phyloP scores from a whole-genome alignment of 345 rosid genomes.

The Lepidium africanum region DNA sequence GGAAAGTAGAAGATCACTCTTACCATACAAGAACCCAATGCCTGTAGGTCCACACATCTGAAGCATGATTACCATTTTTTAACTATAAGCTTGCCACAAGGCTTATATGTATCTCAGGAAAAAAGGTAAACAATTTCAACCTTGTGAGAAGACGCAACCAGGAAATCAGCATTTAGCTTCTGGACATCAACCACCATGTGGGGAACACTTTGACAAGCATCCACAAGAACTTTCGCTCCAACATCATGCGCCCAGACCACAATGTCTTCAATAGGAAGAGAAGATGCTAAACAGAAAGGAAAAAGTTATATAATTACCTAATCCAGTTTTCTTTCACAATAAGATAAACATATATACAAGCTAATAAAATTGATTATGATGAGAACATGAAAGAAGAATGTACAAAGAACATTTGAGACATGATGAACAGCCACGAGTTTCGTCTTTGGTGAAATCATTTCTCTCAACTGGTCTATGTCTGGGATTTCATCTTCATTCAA shows the following conservation, averaged over 20 bases:
- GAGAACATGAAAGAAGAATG: conserved; percentile 2
- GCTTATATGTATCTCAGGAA: conserved; percentile 2
- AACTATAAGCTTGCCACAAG: conserved; percentile 37
- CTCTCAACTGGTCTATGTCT: conserved; percentile 43
- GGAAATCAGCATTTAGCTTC: conserved; percentile 74
- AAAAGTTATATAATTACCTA: not conserved
- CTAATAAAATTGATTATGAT: not conserved
- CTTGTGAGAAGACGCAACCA: conserved; percentile 98
- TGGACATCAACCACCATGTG: conserved; percentile 89
- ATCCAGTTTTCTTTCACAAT: not conserved
- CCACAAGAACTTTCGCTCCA: conserved; percentile 85
- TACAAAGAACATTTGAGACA: conserved; percentile 86
- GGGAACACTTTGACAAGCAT: conserved; percentile 98
- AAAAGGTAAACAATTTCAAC: conserved; percentile 39
- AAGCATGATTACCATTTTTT: conserved; percentile 76
- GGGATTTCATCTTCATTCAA: conserved; percentile 66
- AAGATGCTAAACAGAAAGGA: conserved; percentile 43
- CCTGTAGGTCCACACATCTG: conserved; percentile 99
- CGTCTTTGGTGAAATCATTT: conserved; percentile 59
- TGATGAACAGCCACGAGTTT: conserved; percentile 82
- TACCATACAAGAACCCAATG: conserved; percentile 91
- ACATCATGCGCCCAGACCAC: conserved; percentile 60
- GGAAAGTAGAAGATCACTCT: conserved; percentile 51
- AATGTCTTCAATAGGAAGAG: conserved; percentile 71
- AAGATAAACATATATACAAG: not conserved